Conservation (phyloP, 1,284 basidiomycete species). For the Marasmius tenuissimus region DNA sequence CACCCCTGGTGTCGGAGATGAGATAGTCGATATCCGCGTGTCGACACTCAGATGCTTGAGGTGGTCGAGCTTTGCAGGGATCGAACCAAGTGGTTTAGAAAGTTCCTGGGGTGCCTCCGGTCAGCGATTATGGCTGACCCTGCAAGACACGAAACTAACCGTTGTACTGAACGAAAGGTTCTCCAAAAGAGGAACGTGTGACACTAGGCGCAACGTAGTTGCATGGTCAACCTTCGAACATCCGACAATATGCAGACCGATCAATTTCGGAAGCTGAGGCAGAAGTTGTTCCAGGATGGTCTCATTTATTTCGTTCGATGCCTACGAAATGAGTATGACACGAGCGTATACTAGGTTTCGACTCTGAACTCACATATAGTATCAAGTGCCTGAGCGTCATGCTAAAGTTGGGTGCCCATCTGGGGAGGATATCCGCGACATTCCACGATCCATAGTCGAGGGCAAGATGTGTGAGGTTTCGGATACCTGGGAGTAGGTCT, state of each 20-base stretch:
- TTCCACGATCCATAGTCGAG: conserved; percentile 63
- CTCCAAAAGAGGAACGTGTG: conserved; percentile 51
- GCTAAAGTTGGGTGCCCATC: conserved; percentile 46
- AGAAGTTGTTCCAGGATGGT: conserved; percentile 48
- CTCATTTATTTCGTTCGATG: conserved; percentile 52
- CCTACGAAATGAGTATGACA: conserved; percentile 36
- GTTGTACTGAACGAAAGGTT: conserved; percentile 58
- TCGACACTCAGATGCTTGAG: conserved; percentile 59
- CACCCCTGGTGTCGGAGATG: conserved; percentile 33
- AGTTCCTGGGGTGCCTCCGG: conserved; percentile 36
- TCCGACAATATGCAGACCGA: conserved; percentile 56
- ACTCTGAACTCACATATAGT: conserved; percentile 47
- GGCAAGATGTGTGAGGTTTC: conserved; percentile 42
- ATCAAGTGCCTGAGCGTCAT: conserved; percentile 51
- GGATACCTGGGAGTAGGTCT: conserved; percentile 40
- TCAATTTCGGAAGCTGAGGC: conserved; percentile 47
- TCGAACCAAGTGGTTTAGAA: conserved; percentile 24
- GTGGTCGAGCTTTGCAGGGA: conserved; percentile 37
- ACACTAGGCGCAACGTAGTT: conserved; percentile 43
- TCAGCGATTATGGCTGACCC: background rate
- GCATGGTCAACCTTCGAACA: conserved; percentile 57
- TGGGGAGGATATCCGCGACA: conserved; percentile 54
- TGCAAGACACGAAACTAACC: conserved; percentile 34
- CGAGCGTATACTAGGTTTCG: background rate
- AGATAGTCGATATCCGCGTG: conserved; percentile 33